These are phyloP conservation scores for Eutrema japonicum DNA, from an alignment of 345 rosid genomes.

Conservation along the genomic window DNA sequence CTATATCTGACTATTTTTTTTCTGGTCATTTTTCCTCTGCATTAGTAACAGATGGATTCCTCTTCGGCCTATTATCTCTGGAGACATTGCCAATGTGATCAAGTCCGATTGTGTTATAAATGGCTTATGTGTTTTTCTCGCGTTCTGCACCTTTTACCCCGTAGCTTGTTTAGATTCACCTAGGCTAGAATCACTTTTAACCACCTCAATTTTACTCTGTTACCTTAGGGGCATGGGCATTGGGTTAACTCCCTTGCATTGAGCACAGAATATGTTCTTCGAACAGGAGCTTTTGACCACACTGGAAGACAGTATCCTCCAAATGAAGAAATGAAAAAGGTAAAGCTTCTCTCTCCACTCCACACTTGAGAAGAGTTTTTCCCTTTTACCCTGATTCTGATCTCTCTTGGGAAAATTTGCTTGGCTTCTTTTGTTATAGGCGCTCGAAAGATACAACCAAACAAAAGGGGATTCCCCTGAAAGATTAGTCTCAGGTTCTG, in stretches of 20 bases:
- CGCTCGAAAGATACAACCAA: constrained; percentile 80
- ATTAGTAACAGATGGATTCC: constrained; percentile 4
- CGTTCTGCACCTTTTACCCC: not conserved
- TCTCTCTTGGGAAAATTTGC: constrained; percentile 3
- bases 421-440: constrained; percentile 48
- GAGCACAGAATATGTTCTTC: constrained; percentile 93
- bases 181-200: not conserved
- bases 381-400: constrained; percentile 25
- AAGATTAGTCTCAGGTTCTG: constrained; percentile 95
- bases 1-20: not conserved
- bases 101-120: not conserved
- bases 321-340: constrained; percentile 87
- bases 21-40: not conserved
- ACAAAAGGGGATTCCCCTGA: constrained; percentile 81
- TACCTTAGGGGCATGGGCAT: constrained; percentile 88
- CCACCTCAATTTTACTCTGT: not conserved
- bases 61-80: not conserved
- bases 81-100: not conserved
- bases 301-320: constrained; percentile 75
- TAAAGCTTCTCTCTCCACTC: constrained; percentile 30
- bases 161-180: not conserved
- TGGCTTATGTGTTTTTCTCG: not conserved
- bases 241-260: constrained; percentile 97
- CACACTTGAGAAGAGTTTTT: not conserved
- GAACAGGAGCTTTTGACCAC: constrained; percentile 96